These are phyloP conservation scores for Komagataella kurtzmanii DNA, from an alignment of 805 yeast species.

Conservation along the genomic window DNA sequence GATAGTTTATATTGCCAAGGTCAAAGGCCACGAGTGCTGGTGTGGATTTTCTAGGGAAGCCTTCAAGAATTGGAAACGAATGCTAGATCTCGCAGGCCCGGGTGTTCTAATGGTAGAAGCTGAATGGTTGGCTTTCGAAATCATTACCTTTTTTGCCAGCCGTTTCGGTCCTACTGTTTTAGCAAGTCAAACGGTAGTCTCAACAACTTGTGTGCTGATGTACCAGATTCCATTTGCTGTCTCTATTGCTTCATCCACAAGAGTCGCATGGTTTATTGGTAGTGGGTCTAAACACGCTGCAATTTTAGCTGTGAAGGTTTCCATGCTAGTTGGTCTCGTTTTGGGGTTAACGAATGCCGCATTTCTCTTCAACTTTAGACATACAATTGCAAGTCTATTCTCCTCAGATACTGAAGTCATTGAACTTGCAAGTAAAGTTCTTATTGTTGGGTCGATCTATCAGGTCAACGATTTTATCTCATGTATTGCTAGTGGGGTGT, in stretches of 20 bases:
- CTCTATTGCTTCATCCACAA: conserved; percentile 62
- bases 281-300: conserved; percentile 26
- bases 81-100: conserved; percentile 55
- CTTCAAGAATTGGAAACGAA: conserved; percentile 45
- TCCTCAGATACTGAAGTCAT: conserved; percentile 17
- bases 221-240: conserved; percentile 71
- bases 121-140: conserved; percentile 70
- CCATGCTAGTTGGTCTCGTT: conserved; percentile 11
- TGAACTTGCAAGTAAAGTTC: conserved; percentile 10
- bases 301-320: conserved; percentile 12
- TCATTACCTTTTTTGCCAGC: conserved; percentile 56
- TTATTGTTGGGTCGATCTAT: conserved; percentile 18
- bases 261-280: conserved; percentile 68
- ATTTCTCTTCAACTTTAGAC: conserved; percentile 12
- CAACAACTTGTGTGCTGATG: conserved; percentile 53
- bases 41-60: conserved; percentile 19
- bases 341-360: conserved; percentile 13
- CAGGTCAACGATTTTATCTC: conserved; percentile 38
- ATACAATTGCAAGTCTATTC: conserved; percentile 15
- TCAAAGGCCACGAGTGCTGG: conserved; percentile 32
- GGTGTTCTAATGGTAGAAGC: conserved; percentile 69
- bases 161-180: conserved; percentile 46
- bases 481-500: conserved; percentile 36
- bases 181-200: conserved; percentile 64
- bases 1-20: conserved; percentile 27